A percentile compares a stretch with the other conserved stretches of the same genome.
These are phyloP conservation scores for Pisolithus marmoratus DNA, from an alignment of 768 basidiomycete species.

Conservation along the genomic window DNA sequence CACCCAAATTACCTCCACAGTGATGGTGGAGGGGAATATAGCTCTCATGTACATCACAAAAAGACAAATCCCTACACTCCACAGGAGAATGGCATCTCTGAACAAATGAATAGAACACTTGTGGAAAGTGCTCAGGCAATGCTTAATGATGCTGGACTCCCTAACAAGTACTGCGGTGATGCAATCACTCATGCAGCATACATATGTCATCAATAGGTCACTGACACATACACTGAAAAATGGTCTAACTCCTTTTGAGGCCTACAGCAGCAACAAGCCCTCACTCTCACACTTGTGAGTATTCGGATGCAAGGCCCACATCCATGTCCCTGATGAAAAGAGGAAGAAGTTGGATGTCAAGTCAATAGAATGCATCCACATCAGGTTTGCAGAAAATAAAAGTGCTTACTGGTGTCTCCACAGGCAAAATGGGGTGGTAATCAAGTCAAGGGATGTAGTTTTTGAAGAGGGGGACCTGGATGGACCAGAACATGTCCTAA, in stretches of 20 bases:
- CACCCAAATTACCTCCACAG: slow-evolving; percentile 12
- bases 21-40: slow-evolving; percentile 23
- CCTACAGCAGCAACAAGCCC: too few species aligned
- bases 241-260: too few species aligned
- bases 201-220: too few species aligned
- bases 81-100: slow-evolving; percentile 1
- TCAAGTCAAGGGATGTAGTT: background rate
- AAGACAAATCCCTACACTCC: slow-evolving; percentile 4
- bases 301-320: too few species aligned
- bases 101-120: slow-evolving; percentile 2
- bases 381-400: background rate
- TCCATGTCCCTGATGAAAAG: too few species aligned
- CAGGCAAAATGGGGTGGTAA: background rate
- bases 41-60: slow-evolving; percentile 1
- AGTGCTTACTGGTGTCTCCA: background rate
- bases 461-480: background rate
- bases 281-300: too few species aligned
- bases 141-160: background rate
- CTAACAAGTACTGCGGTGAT: background rate
- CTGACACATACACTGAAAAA: too few species aligned
- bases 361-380: too few species aligned
- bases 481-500: background rate
- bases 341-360: background rate
- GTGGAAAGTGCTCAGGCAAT: background rate
- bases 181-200: background rate